Conservation (phyloP, 2,329 filamentous ascomycete genomes). For the Fusarium sp. region DNA sequence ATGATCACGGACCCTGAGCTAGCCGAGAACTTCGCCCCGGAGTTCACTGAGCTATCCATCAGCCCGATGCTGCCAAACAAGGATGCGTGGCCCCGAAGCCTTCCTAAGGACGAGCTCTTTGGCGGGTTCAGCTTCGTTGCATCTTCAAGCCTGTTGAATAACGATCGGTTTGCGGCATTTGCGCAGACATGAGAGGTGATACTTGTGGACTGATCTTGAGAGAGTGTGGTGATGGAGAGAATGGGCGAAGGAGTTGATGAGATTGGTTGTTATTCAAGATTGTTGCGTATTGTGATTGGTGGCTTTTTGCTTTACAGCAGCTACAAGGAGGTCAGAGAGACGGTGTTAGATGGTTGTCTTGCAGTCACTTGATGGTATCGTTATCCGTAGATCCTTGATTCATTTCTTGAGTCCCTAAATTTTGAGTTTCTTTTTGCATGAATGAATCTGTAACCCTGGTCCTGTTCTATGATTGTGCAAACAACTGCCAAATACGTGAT, state of each 20-base stretch:
- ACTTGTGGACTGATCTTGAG: conserved; percentile 1
- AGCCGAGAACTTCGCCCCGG: conserved; percentile 94
- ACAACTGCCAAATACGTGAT: conserved; percentile 7
- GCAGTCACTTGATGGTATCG: conserved; percentile 2
- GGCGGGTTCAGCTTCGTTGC: conserved; percentile 75
- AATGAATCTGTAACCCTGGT: not conserved
- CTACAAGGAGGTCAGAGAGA: conserved; percentile 6
- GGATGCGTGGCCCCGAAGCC: conserved; percentile 58
- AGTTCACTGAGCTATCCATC: conserved; percentile 89
- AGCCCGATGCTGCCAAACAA: conserved; percentile 74
- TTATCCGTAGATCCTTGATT: not conserved
- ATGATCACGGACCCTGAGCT: conserved; percentile 95
- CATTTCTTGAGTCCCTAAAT: not conserved
- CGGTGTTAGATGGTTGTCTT: conserved; percentile 6
- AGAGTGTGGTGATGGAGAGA: conserved; percentile 4
- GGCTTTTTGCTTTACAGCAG: conserved; percentile 23
- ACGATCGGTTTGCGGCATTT: conserved; percentile 57
- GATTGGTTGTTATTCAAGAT: conserved; percentile 13
- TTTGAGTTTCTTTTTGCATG: not conserved
- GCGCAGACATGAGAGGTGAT: conserved; percentile 34
- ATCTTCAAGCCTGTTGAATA: conserved; percentile 68
- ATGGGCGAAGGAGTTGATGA: conserved; percentile 8
- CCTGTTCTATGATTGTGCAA: not conserved
- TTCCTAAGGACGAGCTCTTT: conserved; percentile 68
- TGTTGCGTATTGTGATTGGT: conserved; percentile 14